Evolutionary conservation across 2,329 filamentous ascomycete genomes (phyloP), one percentile per base, ranked within the genome.

Genomic region (Diaporthe sp.): DNA sequence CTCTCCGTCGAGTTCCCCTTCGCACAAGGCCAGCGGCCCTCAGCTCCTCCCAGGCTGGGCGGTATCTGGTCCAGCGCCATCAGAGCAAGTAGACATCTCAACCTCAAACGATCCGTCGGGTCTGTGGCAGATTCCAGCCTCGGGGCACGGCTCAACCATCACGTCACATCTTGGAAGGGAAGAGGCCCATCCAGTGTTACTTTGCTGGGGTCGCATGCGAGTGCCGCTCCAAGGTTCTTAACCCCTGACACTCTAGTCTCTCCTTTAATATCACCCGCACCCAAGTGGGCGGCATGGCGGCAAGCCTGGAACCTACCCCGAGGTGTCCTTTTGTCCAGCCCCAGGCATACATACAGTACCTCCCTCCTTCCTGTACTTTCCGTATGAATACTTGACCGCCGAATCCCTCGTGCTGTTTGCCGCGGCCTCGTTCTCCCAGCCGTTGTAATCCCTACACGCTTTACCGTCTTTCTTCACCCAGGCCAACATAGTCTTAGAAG

Each of bases 251-350:
- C 63, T 71, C 76, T 67, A 75, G 76, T 63, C 53, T 55, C 58
- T 58, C 67, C 73, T 70, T 77, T 75, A 75, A 73, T 77, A 63
- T 75, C 65, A 73, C 31, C 53, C 70, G 53, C 65, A 63, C 70
- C 65, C 70, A 75, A 75, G 73, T 71, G 76, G 76, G 49, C 76
- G 76, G 73, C 73, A 74, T 75, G 70, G 76, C 76, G 76, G 76
- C 63, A 74, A 71, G 68, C 71, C 63, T 58, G 31, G 39, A 75
- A 60, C 71, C 71, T 73, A 63, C 49, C 53, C 61, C 71, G 58
- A 57, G 37, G 25, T 55, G 71, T 55, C 58, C 58, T 73, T 73
- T 73, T 73, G 71, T 73, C 55, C 71, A 61, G 71, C 71, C 60
- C 25, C 53, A 60, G 68, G 60, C 37, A 70, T 34, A 39, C 61